Base-by-base conservation (phyloP, 2,329 filamentous ascomycete species). In the Rutstroemia sp. region DNA sequence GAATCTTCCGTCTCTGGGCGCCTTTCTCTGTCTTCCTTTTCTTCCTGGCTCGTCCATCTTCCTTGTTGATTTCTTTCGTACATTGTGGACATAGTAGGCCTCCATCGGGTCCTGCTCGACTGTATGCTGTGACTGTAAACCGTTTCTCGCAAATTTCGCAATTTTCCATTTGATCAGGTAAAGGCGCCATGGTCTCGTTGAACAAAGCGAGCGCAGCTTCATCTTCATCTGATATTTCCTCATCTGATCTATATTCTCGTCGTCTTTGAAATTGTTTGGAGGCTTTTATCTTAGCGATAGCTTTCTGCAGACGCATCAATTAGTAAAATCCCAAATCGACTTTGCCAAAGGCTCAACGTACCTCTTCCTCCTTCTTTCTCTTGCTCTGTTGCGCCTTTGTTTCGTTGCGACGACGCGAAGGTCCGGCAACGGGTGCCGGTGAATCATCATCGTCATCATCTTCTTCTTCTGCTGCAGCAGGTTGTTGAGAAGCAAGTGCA, bases 121-220 rank as follows among this genome's bases (percentile, higher is more conserved):
- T 91, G 73, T 96, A 96, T 0, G 89, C 81, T 0, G 92, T 96
- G 46, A 97, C 92, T 0, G 90, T 96, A 68, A 97, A 97, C 39
- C 91, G 84, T 70, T 94, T 95, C 45, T 80, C 78, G 70, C 92
- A 97, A 3, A 85, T 74, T 60, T 88, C 90, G 68, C 92, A 97
- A 63, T 96, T 92, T 61, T 88, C 90, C 67, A 92, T 82, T 70
- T 97, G 92, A 2, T 89, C 91, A 7, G 65, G 66, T n/a, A 69
- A 51, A 64, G 72, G 58, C 61, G 72, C 60, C 66, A 71, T 41
- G 68, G 72, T 69, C 58, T 78, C 65, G 51, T 78, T 64, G 65
- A 82, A 73, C 17, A 82, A 71, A 64, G 75, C 73, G 12, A 71
- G 69, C 2, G 75, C 76, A 47, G 81, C 70, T 16, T 78, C 79